Conservation (phyloP, 1,284 basidiomycete genomes). For the Ustilago hordei region DNA sequence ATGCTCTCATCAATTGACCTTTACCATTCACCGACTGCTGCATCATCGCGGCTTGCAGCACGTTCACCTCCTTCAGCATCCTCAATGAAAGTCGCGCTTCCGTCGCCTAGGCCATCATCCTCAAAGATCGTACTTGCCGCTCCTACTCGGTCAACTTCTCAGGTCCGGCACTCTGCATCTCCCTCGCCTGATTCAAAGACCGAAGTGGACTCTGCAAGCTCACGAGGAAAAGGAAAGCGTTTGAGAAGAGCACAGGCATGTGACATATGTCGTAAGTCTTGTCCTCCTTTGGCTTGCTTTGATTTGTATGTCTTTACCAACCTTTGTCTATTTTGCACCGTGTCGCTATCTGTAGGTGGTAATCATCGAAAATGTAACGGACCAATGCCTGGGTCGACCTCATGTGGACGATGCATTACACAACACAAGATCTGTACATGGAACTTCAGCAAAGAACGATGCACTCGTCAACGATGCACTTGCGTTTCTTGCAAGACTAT, state of each 20-base stretch:
- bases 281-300: neutral
- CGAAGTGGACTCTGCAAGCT: neutral
- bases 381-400: conserved; percentile 10
- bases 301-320: neutral
- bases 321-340: neutral
- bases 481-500: conserved; percentile 12
- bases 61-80: neutral
- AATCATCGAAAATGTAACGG: conserved; percentile 44
- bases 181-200: neutral
- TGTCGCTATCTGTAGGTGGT: conserved; percentile 6
- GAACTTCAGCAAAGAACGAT: conserved; percentile 6
- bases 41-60: neutral
- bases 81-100: neutral
- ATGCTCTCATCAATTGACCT: conserved; percentile 14
- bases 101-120: neutral
- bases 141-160: neutral
- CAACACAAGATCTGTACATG: conserved; percentile 27
- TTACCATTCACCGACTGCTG: conserved; percentile 16
- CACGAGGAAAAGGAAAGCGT: conserved; percentile 8
- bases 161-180: neutral
- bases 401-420: conserved; percentile 20
- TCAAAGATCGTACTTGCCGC: neutral
- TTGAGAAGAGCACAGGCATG: conserved; percentile 25
- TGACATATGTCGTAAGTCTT: conserved; percentile 39
- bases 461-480: neutral